Percentiles rank a stretch among this genome's conserved stretches.
Conservation (phyloP, 306 rosid species). For the Fragaria nilgerrensis region DNA sequence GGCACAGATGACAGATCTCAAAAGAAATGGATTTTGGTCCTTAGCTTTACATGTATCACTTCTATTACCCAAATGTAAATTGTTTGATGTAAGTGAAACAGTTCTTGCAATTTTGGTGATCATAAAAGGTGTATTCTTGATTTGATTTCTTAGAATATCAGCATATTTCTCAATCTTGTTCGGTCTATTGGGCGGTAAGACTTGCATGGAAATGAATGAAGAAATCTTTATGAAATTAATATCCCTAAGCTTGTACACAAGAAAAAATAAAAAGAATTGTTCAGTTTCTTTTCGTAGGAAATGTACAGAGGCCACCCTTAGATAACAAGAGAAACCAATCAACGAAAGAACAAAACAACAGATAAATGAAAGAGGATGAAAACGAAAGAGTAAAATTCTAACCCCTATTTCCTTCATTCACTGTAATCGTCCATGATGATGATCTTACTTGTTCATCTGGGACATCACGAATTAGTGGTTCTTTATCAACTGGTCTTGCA, state of each 20-base stretch:
- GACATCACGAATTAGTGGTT: constrained; percentile 29
- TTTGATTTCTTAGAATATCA: not conserved
- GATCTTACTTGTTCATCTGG: constrained; percentile 9
- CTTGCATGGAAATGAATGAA: not conserved
- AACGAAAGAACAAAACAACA: not conserved
- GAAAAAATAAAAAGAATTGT: not conserved
- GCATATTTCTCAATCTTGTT: not conserved
- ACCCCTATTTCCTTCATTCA: constrained; percentile 21
- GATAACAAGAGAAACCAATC: not conserved
- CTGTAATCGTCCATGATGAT: constrained; percentile 42
- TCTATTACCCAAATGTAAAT: constrained; percentile 13
- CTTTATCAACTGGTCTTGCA: constrained; percentile 10
- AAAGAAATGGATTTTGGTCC: constrained; percentile 19
- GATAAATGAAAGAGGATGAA: not conserved
- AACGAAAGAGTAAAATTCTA: not conserved
- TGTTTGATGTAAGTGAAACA: constrained; percentile 1
- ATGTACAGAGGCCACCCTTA: not conserved
- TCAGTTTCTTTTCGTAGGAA: not conserved
- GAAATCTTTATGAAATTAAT: not conserved
- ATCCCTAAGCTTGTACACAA: not conserved
- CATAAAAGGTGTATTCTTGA: not conserved
- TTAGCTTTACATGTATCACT: constrained; percentile 8
- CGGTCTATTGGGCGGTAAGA: constrained; percentile 1
- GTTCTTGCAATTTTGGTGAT: constrained; percentile 26
- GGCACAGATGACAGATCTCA: constrained; percentile 31